phyloP scores from a whole-genome alignment of 148 eudicot species.

The Cornus controversa region DNA sequence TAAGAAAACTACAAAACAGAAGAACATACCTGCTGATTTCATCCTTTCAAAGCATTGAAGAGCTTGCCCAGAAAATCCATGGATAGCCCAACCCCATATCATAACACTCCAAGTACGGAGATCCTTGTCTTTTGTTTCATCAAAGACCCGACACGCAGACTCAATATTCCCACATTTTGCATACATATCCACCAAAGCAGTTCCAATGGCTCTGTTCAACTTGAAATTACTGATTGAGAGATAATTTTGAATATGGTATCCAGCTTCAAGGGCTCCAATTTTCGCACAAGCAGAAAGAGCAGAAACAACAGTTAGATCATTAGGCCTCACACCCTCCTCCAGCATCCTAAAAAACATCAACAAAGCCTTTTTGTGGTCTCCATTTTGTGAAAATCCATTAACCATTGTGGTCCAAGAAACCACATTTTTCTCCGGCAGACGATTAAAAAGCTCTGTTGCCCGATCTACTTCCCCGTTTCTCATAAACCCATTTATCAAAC shows the following conservation, averaged over 20 bases:
- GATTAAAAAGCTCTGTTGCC: conserved; percentile 8
- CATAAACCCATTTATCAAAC: conserved; percentile 19
- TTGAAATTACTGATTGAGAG: not conserved
- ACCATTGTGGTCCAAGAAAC: conserved; percentile 26
- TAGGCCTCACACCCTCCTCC: conserved; percentile 14
- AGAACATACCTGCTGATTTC: conserved; percentile 1
- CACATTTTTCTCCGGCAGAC: conserved; percentile 18
- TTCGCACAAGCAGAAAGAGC: conserved; percentile 21
- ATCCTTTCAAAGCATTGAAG: conserved; percentile 11
- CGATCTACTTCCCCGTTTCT: conserved; percentile 15
- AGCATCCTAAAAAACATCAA: conserved; percentile 16
- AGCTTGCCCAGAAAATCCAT: conserved; percentile 15
- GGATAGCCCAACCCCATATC: conserved; percentile 19
- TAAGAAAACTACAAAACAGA: not conserved
- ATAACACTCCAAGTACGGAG: conserved; percentile 19
- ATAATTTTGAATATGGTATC: conserved; percentile 8
- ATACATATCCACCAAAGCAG: conserved; percentile 24
- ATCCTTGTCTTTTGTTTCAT: conserved; percentile 7
- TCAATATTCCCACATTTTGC: conserved; percentile 17
- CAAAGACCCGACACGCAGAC: conserved; percentile 10
- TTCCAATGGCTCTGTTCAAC: conserved; percentile 12
- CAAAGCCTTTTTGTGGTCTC: conserved; percentile 14
- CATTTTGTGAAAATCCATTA: conserved; percentile 12
- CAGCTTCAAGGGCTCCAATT: conserved; percentile 15
- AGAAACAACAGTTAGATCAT: conserved; percentile 19